Percentiles rank a stretch among this genome's conserved stretches.
Evolutionary conservation across 441 rosid species (phyloP).

Genomic region (Aquilaria agallochum): DNA sequence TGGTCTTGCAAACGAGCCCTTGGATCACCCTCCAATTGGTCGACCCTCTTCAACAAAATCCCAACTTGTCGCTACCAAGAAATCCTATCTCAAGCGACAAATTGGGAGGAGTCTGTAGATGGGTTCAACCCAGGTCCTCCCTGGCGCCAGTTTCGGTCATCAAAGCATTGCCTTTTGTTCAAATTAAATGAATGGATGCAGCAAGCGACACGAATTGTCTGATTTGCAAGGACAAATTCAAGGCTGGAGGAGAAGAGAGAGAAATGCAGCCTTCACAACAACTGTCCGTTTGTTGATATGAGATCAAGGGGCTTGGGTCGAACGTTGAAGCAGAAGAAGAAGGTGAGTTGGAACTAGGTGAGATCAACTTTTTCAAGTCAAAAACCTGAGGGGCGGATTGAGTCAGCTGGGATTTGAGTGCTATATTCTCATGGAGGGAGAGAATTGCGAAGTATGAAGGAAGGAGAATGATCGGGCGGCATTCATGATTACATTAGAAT

Average conservation of each 20-base stretch:
- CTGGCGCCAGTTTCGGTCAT: conserved; percentile 41
- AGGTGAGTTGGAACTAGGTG: background rate
- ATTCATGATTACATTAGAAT: too few species aligned
- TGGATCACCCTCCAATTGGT: conserved; percentile 59
- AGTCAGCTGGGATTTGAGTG: conserved; percentile 31
- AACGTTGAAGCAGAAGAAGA: background rate
- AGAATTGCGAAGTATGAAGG: too few species aligned
- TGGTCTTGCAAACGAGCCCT: conserved; percentile 24
- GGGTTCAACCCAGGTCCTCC: conserved; percentile 42
- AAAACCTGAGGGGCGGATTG: conserved; percentile 21
- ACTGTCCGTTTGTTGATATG: conserved; percentile 75
- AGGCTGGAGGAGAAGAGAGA: conserved; percentile 40
- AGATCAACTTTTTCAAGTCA: conserved; percentile 14
- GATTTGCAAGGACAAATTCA: conserved; percentile 70
- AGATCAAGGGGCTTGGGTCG: conserved; percentile 18
- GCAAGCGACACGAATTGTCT: conserved; percentile 44
- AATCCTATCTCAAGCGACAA: background rate
- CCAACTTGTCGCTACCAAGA: background rate
- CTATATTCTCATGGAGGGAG: conserved; percentile 12
- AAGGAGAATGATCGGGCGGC: too few species aligned
- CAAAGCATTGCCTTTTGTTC: conserved; percentile 39
- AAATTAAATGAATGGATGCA: conserved; percentile 30
- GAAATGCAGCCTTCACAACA: conserved; percentile 55
- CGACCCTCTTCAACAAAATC: conserved; percentile 17
- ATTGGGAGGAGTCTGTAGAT: conserved; percentile 7